Base-by-base conservation (phyloP, 192 early-diverging fungal genomes). In the Thamnidium elegans region DNA sequence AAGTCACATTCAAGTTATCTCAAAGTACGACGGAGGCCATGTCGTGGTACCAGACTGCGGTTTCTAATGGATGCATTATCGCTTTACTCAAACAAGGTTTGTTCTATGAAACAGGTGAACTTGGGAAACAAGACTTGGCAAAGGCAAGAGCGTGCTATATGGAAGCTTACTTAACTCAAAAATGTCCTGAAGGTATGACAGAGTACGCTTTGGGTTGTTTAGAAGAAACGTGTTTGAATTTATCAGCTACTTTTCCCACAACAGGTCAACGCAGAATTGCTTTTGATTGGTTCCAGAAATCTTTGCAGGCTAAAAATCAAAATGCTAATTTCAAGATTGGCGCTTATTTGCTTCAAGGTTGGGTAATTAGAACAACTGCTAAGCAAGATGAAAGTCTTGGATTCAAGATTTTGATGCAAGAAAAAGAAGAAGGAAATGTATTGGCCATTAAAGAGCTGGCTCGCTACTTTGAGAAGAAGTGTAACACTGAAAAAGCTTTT, bases 141-240 rank as follows among this genome's bases (percentile, higher is more conserved):
- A 9, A 9, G 9, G 55, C 55, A 6, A 6, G 17, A 13, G 34
- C 2, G 11, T 19, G 31, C n/a, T 58, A 58, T 4, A 36, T n/a
- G 19, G 19, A 21, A 19, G 55, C 55, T 19, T 45, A 45, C 44
- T 20, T 58, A 43, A 32, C 17, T 7, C 7, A 43, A 4, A 19
- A 11, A 1, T 58, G 55, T 23, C 55, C 19, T 11, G 19, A 58
- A n/a, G 55, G 55, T 36, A 20, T 13, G 8, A 17, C 31, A 4
- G 55, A 58, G 34, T 58, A 58, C 11, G 55, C 55, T 39, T 32
- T 58, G 19, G 55, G 55, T n/a, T 58, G 55, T 32, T 58, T 30
- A 32, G 17, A 11, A 19, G 55, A 58, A 39, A 43, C 55, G 13
- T 10, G 19, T 5, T 1, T 42, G 13, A 17, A 58, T 9, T 58